Base-by-base conservation (phyloP, 352 stramenopile genomes). In the Phytopythium cucurbitacearum region DNA sequence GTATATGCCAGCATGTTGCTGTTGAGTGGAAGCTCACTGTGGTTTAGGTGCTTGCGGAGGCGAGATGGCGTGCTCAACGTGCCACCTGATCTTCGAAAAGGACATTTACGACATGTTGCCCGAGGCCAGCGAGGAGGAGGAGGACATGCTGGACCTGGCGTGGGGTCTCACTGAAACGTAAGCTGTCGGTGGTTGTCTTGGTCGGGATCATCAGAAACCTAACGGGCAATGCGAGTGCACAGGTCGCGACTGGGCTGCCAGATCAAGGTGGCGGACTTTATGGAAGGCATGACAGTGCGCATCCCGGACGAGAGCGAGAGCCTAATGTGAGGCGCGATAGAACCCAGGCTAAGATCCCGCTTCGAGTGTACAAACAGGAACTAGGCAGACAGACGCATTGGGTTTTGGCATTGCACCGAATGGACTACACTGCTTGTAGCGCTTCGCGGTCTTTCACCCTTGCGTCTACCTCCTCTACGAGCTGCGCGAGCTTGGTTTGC, bases 111-210 rank as follows among this genome's bases (percentile, higher is more conserved):
- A 95, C 32, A 69, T 80, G 40, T 68, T 98, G 16, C 90, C 90
- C 8, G 70, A 82, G 64, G 90, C 96, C 57, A 83, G 75, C 48
- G 89, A 98, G 65, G 93, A 98, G 50, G 93, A 98, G 57, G 93
- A 98, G 53, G 93, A 98, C 68, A 98, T 98, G 93, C 84, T 98
- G 32, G 93, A 98, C 71, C 59, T 98, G 35, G 93, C 93, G 33
- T 97, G 89, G 82, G 93, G 89, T 1, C 75, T 98, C 52, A 97
- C 89, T 6, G 91, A 98, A 58, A 98, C 93, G 75, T 97, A 68
- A 62, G n/a, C 28, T 38, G 37, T 35, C 16, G 51, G 8, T 40
- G 16, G 36, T 0, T 38, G 33, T 32, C 0, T n/a, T 35, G 43
- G 33, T 8, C 5, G n/a, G 15, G 15, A 35, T 16, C 36, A 13